Conservation (phyloP, 257 asterid species). For the Mentha longifolia region DNA sequence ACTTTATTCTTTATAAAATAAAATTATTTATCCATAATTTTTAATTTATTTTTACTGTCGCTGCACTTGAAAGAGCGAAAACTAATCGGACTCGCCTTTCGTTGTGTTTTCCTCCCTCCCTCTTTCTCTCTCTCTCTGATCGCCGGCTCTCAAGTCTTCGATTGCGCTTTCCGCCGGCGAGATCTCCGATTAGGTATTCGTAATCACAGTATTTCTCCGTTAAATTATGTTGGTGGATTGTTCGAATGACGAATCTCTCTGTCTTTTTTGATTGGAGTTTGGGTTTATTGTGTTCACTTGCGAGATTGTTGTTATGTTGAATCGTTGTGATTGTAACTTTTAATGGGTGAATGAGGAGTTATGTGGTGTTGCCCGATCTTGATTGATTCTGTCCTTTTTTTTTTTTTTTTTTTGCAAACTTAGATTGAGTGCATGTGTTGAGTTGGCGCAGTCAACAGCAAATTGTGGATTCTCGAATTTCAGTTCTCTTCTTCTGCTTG, state of each 20-base stretch:
- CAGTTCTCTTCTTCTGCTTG: background rate
- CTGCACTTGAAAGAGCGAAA: background rate
- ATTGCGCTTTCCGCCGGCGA: slow-evolving; percentile 41
- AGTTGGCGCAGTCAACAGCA: slow-evolving; percentile 28
- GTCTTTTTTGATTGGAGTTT: slow-evolving; percentile 10
- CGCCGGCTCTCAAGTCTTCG: slow-evolving; percentile 41
- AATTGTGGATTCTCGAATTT: background rate
- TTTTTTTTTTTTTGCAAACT: slow-evolving; percentile 6
- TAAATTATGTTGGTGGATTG: slow-evolving; percentile 13
- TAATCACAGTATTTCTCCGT: slow-evolving; percentile 1
- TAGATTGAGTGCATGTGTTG: slow-evolving; percentile 24
- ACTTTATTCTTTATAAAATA: no score
- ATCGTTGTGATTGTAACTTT: slow-evolving; percentile 31
- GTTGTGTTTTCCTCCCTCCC: slow-evolving; percentile 12
- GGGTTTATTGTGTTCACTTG: slow-evolving; percentile 5
- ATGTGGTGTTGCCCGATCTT: slow-evolving; percentile 24
- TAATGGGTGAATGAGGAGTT: slow-evolving; percentile 18
- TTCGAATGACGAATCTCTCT: slow-evolving; percentile 21
- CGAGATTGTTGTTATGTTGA: slow-evolving; percentile 22
- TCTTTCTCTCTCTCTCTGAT: slow-evolving; percentile 30
- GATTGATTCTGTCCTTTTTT: slow-evolving; percentile 12
- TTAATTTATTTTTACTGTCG: background rate
- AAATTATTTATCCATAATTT: no score
- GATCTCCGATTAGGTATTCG: slow-evolving; percentile 56
- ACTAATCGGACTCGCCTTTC: background rate